Percentiles rank a stretch among this genome's conserved stretches.
Evolutionary conservation across 169 alveolate species (phyloP).

Genomic region (Plasmodium blacklocki): DNA sequence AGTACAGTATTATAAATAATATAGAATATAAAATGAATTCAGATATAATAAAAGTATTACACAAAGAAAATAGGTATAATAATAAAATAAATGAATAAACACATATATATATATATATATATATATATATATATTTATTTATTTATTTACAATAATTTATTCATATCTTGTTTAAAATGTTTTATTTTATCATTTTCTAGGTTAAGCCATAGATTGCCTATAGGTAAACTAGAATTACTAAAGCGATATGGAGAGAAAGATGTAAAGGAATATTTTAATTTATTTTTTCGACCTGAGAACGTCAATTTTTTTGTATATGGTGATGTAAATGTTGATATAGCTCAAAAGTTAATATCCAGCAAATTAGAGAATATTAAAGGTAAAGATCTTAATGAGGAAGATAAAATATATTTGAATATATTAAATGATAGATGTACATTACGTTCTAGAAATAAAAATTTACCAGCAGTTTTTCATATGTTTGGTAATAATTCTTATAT

Average conservation of each 20-base stretch:
- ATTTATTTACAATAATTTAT: neutral
- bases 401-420: conserved; percentile 22
- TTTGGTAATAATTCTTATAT: conserved; percentile 1
- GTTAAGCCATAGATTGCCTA: conserved; percentile 57
- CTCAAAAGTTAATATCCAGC: conserved; percentile 32
- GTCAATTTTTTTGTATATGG: conserved; percentile 80
- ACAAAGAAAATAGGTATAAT: conserved; percentile 84
- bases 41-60: conserved; percentile 85
- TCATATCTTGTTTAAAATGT: neutral
- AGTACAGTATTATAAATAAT: conserved; percentile 87
- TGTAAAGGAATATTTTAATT: conserved; percentile 58
- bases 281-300: conserved; percentile 77
- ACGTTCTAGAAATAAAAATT: conserved; percentile 43
- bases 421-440: conserved; percentile 24
- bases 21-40: conserved; percentile 88
- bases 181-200: conserved; percentile 8
- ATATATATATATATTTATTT: neutral
- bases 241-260: conserved; percentile 61
- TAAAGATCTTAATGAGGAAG: conserved; percentile 38
- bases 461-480: conserved; percentile 57
- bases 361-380: conserved; percentile 30
- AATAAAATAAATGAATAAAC: too few species aligned
- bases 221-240: conserved; percentile 66
- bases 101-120: too few species aligned
- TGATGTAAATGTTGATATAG: conserved; percentile 78